Evolutionary conservation across 768 basidiomycete genomes (phyloP).

Genomic region (Leccinum pellstonianum): DNA sequence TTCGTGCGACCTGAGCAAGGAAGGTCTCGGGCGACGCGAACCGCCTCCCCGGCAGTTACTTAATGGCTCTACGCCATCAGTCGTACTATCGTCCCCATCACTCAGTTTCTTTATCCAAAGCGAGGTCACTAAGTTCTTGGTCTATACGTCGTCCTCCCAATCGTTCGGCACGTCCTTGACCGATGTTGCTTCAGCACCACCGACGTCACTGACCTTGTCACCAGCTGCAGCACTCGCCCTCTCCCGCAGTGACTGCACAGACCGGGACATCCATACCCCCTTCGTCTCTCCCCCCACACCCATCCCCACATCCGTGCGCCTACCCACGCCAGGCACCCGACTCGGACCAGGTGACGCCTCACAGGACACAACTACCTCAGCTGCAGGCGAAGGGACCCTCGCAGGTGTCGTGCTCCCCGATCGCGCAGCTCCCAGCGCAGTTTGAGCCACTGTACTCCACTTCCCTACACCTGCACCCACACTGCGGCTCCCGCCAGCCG

Average conservation of each 20-base stretch:
- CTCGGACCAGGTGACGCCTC: slow-evolving; percentile 13
- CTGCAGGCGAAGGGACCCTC: slow-evolving; percentile 23
- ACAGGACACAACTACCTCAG: not conserved
- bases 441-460: slow-evolving; percentile 24
- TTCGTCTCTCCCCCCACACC: not conserved
- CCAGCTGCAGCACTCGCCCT: not conserved
- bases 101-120: not conserved
- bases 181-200: not conserved
- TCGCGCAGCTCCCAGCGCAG: slow-evolving; percentile 6
- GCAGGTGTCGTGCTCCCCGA: slow-evolving; percentile 13
- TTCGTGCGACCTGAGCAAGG: too few relatives aligned
- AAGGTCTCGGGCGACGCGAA: too few relatives aligned
- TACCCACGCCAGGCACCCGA: not conserved
- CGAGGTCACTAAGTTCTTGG: not conserved
- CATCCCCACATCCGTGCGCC: not conserved
- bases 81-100: not conserved
- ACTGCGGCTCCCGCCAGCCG: not conserved
- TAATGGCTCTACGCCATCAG: not conserved
- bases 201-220: not conserved
- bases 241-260: slow-evolving; percentile 18
- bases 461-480: not conserved
- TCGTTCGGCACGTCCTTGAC: slow-evolving; percentile 43
- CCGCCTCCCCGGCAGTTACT: not conserved
- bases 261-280: slow-evolving; percentile 23
- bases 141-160: slow-evolving; percentile 55